Evolutionary conservation across 2,329 filamentous ascomycete species (phyloP).

Genomic region (Aspergillus sp.): DNA sequence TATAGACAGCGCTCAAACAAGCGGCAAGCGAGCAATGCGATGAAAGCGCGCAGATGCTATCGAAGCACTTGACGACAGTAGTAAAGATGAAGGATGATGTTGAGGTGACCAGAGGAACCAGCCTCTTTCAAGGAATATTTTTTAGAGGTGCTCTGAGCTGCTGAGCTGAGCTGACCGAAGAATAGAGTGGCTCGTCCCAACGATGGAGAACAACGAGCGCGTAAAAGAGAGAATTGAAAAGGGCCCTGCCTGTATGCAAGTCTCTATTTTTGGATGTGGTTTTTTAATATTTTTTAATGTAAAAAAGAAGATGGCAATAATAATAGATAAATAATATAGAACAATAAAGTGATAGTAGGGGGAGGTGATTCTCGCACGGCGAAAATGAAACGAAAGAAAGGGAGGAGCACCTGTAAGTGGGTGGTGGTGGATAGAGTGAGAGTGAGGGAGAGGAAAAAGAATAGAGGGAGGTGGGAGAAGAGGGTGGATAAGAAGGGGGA

Average conservation of each 20-base stretch:
- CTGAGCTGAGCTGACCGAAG: too few species aligned
- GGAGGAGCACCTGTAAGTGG: slow-evolving; percentile 4
- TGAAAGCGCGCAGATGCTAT: slow-evolving; percentile 12
- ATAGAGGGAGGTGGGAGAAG: slow-evolving; percentile 9
- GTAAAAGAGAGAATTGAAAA: slow-evolving; percentile 22
- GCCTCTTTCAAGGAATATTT: slow-evolving; percentile 22
- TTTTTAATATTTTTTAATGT: neutral
- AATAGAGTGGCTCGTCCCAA: neutral
- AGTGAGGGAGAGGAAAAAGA: slow-evolving; percentile 10
- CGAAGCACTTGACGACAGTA: slow-evolving; percentile 9
- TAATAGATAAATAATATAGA: neutral
- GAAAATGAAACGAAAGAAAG: slow-evolving; percentile 20
- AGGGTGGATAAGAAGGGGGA: slow-evolving; percentile 20
- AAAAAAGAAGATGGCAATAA: slow-evolving; percentile 11
- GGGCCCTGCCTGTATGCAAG: slow-evolving; percentile 29
- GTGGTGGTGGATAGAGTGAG: slow-evolving; percentile 11
- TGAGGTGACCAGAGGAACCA: slow-evolving; percentile 25
- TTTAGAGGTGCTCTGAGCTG: too few species aligned
- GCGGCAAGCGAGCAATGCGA: slow-evolving; percentile 3
- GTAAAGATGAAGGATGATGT: too few species aligned
- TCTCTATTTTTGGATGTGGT: slow-evolving; percentile 8
- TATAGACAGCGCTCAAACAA: slow-evolving; percentile 4
- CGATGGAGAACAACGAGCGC: slow-evolving; percentile 1
- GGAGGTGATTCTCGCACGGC: slow-evolving; percentile 25
- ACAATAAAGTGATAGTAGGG: neutral